These are phyloP conservation scores for Nyssa sinensis DNA, from an alignment of 148 eudicot species.

Conservation along the genomic window DNA sequence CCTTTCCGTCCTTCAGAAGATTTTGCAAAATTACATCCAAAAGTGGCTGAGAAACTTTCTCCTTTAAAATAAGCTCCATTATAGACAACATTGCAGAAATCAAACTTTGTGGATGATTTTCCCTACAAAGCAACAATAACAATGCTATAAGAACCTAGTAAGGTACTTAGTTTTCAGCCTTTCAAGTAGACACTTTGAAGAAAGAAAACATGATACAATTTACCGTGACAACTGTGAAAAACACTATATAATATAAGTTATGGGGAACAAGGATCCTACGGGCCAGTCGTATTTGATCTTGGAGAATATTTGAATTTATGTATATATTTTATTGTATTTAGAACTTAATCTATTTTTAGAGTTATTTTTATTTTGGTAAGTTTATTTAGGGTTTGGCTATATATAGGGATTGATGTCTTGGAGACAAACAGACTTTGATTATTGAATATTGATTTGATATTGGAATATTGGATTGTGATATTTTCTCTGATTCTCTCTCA, in stretches of 20 bases:
- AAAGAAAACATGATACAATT: neutral
- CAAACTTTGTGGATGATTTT: constrained; percentile 59
- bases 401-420: too few species aligned
- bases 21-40: constrained; percentile 65
- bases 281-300: too few species aligned
- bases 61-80: constrained; percentile 63
- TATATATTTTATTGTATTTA: too few species aligned
- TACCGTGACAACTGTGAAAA: neutral
- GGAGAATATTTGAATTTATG: too few species aligned
- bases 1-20: constrained; percentile 68
- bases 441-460: too few species aligned
- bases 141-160: neutral
- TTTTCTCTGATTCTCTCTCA: too few species aligned
- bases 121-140: constrained; percentile 38
- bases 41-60: constrained; percentile 53
- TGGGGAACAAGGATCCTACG: too few species aligned
- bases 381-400: too few species aligned
- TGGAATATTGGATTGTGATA: too few species aligned
- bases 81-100: constrained; percentile 63
- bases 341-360: too few species aligned
- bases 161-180: neutral
- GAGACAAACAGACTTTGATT: too few species aligned
- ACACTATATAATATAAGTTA: neutral
- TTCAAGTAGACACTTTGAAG: neutral
- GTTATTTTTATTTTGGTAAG: too few species aligned